Base-by-base conservation (phyloP, 192 early-diverging fungal species). In the Coemansia asiatica region DNA sequence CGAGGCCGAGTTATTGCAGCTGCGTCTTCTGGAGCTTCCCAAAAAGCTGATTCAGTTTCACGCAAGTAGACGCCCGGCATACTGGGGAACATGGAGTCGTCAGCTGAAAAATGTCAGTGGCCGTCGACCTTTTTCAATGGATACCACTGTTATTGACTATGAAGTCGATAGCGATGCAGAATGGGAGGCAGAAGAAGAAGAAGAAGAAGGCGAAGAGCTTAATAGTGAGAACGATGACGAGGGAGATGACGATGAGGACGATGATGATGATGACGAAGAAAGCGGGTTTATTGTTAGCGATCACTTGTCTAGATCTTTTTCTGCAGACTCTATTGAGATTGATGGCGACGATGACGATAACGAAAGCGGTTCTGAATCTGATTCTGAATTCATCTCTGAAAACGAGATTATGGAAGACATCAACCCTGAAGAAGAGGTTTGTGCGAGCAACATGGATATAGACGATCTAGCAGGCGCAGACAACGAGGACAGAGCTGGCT, bases 161-260 rank as follows among this genome's bases (percentile, higher is more conserved):
- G 91, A 91, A 6, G 77, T 90, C 63, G 95, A 97, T 66, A 93
- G 91, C 66, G 93, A 94, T 51, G 89, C 87, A 0, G 95, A 95
- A 75, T 97, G 95, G 95, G 92, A 92, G 31, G 88, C 86, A n/a
- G n/a, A n/a, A n/a, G n/a, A n/a, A 28, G 76, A 79, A 10, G 92
- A 94, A 35, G 95, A 91, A 31, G 90, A 91, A 62, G 95, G 95
- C 19, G 95, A 97, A 63, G 92, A 95, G 50, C 78, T 90, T 15
- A 83, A 80, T 46, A 90, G 87, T 71, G 91, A 90, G 6, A 87
- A 88, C 65, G 93, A 94, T 28, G 91, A 92, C 6, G 84, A 84
- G 6, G 69, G 66, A 12, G 69, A 79, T 16, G 85, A 88, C 2
- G 88, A 88, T 18, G 87, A 59, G 9, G 69, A 73, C 12, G 65